Percentiles rank a stretch among this genome's conserved stretches.
Conservation (phyloP, 352 stramenopile species). For the Halophytophthora polymorphica region DNA sequence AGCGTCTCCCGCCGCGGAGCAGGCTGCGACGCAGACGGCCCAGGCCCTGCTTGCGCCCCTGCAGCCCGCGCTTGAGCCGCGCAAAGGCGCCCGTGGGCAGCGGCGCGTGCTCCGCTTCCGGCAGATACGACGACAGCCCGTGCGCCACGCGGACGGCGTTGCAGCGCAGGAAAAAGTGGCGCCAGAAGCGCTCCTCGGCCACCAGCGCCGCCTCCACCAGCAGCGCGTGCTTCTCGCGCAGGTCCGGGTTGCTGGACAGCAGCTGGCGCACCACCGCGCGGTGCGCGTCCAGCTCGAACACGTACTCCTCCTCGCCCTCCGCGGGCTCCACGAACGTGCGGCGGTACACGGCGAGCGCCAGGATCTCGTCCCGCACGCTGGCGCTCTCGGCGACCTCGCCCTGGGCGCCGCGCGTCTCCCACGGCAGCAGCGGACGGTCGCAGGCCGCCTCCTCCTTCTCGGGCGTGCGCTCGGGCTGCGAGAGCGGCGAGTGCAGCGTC, state of each 20-base stretch:
- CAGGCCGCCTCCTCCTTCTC: conserved; percentile 22
- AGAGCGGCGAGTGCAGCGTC: conserved; percentile 27
- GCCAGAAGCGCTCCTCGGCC: conserved; percentile 58
- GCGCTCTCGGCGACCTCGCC: conserved; percentile 35
- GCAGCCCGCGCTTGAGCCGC: conserved; percentile 45
- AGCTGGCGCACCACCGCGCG: conserved; percentile 44
- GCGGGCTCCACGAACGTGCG: conserved; percentile 60
- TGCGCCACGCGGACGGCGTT: conserved; percentile 44
- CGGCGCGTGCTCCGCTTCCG: conserved; percentile 25
- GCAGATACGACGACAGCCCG: conserved; percentile 46
- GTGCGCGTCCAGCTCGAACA: conserved; percentile 55
- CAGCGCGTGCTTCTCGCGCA: conserved; percentile 55
- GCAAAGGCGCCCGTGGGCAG: conserved; percentile 33
- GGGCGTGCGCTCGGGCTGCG: conserved; percentile 13
- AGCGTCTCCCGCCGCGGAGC: conserved; percentile 10
- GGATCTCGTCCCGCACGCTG: conserved; percentile 44
- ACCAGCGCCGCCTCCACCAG: conserved; percentile 43
- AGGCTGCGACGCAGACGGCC: conserved; percentile 35
- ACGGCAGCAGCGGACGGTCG: conserved; percentile 35
- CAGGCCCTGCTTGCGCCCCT: conserved; percentile 39
- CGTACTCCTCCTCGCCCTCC: conserved; percentile 56
- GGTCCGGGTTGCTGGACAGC: conserved; percentile 50
- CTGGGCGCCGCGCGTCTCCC: conserved; percentile 38
- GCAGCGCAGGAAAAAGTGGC: conserved; percentile 71
- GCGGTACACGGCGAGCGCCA: conserved; percentile 61